phyloP scores from a whole-genome alignment of 1,139 yeast species.

The Yamadazyma spencermartinsiae region DNA sequence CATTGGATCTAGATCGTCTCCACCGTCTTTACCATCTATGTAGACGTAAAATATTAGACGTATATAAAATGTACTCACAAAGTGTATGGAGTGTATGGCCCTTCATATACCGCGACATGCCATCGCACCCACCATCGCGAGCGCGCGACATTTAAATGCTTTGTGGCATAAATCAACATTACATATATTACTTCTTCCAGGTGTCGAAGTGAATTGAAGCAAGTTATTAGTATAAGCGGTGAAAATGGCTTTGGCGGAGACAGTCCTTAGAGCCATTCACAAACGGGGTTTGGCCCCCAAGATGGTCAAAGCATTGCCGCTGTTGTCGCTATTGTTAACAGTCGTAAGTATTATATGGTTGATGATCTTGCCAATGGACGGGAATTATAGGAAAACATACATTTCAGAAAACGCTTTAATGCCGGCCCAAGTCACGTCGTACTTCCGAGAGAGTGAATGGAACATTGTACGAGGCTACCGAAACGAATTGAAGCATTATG shows the following conservation, averaged over 20 bases:
- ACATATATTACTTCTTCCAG: too few species aligned
- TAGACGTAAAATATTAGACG: too few species aligned
- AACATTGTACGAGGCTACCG: slow-evolving; percentile 85
- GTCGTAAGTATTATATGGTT: slow-evolving; percentile 68
- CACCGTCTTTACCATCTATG: too few species aligned
- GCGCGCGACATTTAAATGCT: too few species aligned
- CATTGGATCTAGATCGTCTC: background rate
- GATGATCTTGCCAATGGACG: slow-evolving; percentile 71
- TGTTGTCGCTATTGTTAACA: slow-evolving; percentile 60
- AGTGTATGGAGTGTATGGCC: too few species aligned
- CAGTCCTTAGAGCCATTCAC: slow-evolving; percentile 51
- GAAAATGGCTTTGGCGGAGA: slow-evolving; percentile 58
- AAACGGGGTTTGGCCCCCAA: slow-evolving; percentile 62
- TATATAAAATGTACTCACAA: too few species aligned
- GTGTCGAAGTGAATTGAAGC: too few species aligned
- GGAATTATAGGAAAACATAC: slow-evolving; percentile 79
- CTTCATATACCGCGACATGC: too few species aligned
- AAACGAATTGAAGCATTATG: slow-evolving; percentile 50
- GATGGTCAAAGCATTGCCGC: slow-evolving; percentile 57
- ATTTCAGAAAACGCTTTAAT: slow-evolving; percentile 94
- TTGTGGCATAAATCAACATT: too few species aligned
- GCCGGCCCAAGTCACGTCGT: slow-evolving; percentile 94
- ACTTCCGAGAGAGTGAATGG: slow-evolving; percentile 95
- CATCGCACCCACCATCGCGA: too few species aligned
- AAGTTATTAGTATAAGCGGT: too few species aligned